Evolutionary conservation across 2,329 filamentous ascomycete genomes (phyloP), one percentile per base, ranked within the genome.

Genomic region (Coniella vitis): DNA sequence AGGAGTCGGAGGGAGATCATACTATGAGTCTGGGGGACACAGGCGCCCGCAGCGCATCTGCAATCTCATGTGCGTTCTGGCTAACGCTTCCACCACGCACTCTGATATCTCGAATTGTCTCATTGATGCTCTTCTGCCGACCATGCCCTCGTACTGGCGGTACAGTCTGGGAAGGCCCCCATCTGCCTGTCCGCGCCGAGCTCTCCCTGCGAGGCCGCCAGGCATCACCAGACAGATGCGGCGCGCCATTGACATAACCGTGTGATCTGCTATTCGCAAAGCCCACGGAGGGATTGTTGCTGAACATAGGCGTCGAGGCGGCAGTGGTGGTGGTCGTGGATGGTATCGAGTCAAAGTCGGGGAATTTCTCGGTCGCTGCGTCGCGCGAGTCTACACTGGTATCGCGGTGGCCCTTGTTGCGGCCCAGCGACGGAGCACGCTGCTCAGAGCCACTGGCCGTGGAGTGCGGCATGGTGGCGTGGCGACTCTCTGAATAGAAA

Each of bases 21-120:
- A 96, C 91, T 66, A 95, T 81, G 55, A 97, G 80, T 67, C 76
- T 90, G 53, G 87, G 84, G 13, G 91, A 97, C 29, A 98, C 77
- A 4, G 93, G 93, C 35, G 90, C 91, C 62, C 85, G 87, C 52
- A 98, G 76, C 45, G 90, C 90, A 65, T 93, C 88, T 38, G 90
- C 90, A 60, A 98, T 81, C 67, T 97, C 91, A 53, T 94, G 88
- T 47, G 90, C 90, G 69, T 95, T 95, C 64, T 91, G 87, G 69
- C 84, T 90, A 59, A 96, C 84, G 65, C 90, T 97, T 45, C 81
- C 87, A 60, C 84, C 87, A 59, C 90, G 78, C 34, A 79, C 83
- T 56, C 89, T 77, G 59, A 96, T 91, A 3, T 82, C 90, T 58
- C 80, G 82, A 56, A 96, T 79, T n/a, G 91, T 89, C 66, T 95